Evolutionary conservation across 495 filamentous ascomycete species (phyloP).

Genomic region (Xylaria bambusicola): DNA sequence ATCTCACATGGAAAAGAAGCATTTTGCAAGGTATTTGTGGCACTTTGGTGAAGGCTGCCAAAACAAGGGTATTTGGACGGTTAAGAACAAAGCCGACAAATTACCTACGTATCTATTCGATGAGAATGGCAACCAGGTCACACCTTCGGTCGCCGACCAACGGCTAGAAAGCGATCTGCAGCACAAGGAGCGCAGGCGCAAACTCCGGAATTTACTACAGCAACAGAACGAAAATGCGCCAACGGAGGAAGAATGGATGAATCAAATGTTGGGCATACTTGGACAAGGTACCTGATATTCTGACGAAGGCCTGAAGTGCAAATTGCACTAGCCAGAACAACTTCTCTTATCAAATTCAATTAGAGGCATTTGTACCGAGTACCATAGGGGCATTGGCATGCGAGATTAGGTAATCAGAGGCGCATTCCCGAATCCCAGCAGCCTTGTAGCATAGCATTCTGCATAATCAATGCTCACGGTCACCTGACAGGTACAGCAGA

Average conservation of each 20-base stretch:
- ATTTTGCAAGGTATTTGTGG: slow-evolving; percentile 64
- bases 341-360: not conserved
- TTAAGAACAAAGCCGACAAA: slow-evolving; percentile 22
- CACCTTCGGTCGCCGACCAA: slow-evolving; percentile 41
- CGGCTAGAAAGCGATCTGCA: slow-evolving; percentile 42
- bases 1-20: slow-evolving; percentile 60
- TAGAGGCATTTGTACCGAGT: no score
- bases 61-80: slow-evolving; percentile 35
- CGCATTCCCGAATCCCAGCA: no score
- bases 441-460: no score
- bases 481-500: not conserved
- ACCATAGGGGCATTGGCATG: no score
- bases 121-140: slow-evolving; percentile 43
- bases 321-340: no score
- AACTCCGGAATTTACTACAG: slow-evolving; percentile 31
- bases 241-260: slow-evolving; percentile 42
- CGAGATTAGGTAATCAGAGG: no score
- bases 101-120: slow-evolving; percentile 47
- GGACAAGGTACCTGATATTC: not conserved
- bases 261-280: slow-evolving; percentile 30
- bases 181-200: slow-evolving; percentile 32
- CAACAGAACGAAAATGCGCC: slow-evolving; percentile 42
- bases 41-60: slow-evolving; percentile 62
- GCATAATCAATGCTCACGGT: no score
- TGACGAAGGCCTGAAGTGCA: not conserved